phyloP scores from a whole-genome alignment of 768 basidiomycete genomes.

The Calvatia gigantea region DNA sequence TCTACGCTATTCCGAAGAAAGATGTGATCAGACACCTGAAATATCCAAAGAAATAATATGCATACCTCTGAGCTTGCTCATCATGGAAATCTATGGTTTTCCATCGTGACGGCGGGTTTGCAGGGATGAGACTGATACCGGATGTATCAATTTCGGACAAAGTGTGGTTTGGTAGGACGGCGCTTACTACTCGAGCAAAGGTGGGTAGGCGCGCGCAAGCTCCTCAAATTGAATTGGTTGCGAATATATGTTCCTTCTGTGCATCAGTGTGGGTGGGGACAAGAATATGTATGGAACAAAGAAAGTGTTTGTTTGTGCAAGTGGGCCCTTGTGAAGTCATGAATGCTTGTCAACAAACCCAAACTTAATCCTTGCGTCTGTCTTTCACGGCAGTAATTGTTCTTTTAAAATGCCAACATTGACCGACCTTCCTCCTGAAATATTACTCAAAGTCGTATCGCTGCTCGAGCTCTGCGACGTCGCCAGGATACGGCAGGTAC shows the following conservation, averaged over 20 bases:
- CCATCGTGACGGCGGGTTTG: constrained; percentile 4
- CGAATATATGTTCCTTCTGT: constrained; percentile 10
- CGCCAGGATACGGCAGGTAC: constrained; percentile 12
- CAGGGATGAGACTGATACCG: constrained; percentile 5
- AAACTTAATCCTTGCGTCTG: background rate
- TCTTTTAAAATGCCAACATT: background rate
- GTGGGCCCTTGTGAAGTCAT: constrained; percentile 7
- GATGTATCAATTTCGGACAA: background rate
- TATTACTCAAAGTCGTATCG: constrained; percentile 1
- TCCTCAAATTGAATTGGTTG: constrained; percentile 6
- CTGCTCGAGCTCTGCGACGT: constrained; percentile 5
- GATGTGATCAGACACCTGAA: constrained; percentile 3
- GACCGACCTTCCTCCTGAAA: constrained; percentile 6
- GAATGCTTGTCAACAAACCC: constrained; percentile 8
- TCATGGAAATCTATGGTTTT: constrained; percentile 73
- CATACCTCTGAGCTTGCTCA: constrained; percentile 64
- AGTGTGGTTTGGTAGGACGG: background rate
- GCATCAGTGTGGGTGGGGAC: constrained; percentile 7
- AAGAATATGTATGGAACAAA: background rate
- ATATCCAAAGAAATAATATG: background rate
- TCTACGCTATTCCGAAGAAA: constrained; percentile 36
- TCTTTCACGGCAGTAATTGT: background rate
- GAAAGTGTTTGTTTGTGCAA: constrained; percentile 7
- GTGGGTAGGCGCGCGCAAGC: constrained; percentile 6
- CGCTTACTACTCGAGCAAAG: constrained; percentile 4